A percentile compares a stretch with the other conserved stretches of the same genome.
Conservation (phyloP, 306 rosid species). For the Quercus wislizeni region DNA sequence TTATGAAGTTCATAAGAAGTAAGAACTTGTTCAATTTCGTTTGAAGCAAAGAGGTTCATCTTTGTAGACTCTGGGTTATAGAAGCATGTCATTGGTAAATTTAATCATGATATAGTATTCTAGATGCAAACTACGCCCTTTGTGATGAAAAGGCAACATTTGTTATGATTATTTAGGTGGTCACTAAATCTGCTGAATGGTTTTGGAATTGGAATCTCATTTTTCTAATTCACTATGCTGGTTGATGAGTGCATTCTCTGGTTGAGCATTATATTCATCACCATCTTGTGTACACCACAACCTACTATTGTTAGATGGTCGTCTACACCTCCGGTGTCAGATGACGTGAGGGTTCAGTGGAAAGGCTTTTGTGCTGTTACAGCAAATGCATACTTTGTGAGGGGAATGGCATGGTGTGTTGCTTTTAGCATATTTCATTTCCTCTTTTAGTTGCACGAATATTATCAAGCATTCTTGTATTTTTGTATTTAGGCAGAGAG, state of each 20-base stretch:
- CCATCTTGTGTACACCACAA: conserved; percentile 94
- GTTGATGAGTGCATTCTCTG: conserved; percentile 90
- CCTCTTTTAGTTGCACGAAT: background rate
- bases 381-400: conserved; percentile 85
- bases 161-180: background rate
- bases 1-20: background rate
- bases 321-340: conserved; percentile 77
- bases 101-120: background rate
- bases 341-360: conserved; percentile 85
- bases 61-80: background rate
- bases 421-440: conserved; percentile 1
- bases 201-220: background rate
- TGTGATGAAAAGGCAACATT: background rate
- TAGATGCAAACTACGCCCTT: background rate
- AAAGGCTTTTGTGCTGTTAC: conserved; percentile 94
- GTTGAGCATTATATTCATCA: conserved; percentile 91
- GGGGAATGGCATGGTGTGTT: conserved; percentile 99
- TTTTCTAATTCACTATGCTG: conserved; percentile 39
- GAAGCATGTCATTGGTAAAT: background rate
- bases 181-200: background rate
- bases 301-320: conserved; percentile 98
- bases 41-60: background rate
- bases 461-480: background rate
- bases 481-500: background rate
- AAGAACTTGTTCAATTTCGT: background rate